Evolutionary conservation across 2,329 filamentous ascomycete species (phyloP), one percentile per base, ranked within the genome.

Genomic region (Calonectria fujianensis): DNA sequence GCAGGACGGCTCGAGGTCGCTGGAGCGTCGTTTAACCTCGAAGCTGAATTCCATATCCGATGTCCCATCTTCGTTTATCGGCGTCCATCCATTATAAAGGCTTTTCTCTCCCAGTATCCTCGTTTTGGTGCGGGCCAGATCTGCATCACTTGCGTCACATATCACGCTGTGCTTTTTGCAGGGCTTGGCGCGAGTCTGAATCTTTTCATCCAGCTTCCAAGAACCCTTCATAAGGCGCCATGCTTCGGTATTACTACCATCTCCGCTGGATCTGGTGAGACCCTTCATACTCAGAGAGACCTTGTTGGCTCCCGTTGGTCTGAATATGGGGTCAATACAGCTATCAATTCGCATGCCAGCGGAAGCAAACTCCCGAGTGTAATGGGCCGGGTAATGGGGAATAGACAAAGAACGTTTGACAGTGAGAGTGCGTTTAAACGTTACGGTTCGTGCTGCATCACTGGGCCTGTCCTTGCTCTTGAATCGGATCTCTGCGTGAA

Each of bases 171-270:
- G 97, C 82, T 93, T 93, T 31, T 89, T 80, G 86, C 97, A 98
- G 4, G 95, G 94, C 0, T 93, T 92, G 0, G 94, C 94, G 39
- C 95, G 88, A 35, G 93, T 92, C 84, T 93, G 93, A 82, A 95
- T 90, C 39, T 92, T 93, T 87, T 98, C 96, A 80, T 98, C 96
- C 64, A 98, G 92, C 77, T 94, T 93, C 97, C 96, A 98, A 70
- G 94, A 94, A 75, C 98, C 90, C 84, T 97, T 97, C 82, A 96
- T 94, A 29, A 98, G 89, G 79, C 94, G 94, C 96, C 96, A 98
- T 80, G 91, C 89, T 18, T 80, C 73, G 69, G 96, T 89, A 4
- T 92, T 95, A 80, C 94, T 92, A 65, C 90, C 91, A 29, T 92
- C 90, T 41, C 89, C 85, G 82, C 94, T 94, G 77, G 87, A 85